Evolutionary conservation across 108 stramenopile species (phyloP).

Genomic region (Fragilariopsis cylindrus): DNA sequence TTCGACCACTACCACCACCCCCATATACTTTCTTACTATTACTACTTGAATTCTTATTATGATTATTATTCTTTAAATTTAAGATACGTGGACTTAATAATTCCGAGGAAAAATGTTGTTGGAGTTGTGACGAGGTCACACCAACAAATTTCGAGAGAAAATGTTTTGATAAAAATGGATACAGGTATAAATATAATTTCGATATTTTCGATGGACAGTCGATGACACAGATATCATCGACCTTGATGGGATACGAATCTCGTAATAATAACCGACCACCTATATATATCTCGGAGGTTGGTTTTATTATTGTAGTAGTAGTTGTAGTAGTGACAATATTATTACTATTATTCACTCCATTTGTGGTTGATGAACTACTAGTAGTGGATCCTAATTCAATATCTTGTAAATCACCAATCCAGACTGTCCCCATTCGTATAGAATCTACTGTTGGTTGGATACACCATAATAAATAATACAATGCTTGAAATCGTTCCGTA

Average conservation of each 20-base stretch:
- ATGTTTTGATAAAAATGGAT: slow-evolving; percentile 18
- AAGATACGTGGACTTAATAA: neutral
- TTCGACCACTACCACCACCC: too few relatives aligned
- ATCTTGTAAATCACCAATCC: slow-evolving; percentile 22
- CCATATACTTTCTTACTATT: too few relatives aligned
- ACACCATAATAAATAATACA: slow-evolving; percentile 19
- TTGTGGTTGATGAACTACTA: too few relatives aligned
- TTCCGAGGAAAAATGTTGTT: slow-evolving; percentile 10
- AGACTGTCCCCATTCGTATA: slow-evolving; percentile 22
- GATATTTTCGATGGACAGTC: slow-evolving; percentile 4
- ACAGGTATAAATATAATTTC: neutral
- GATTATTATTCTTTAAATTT: too few relatives aligned
- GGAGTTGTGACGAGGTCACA: slow-evolving; percentile 6
- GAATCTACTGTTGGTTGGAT: slow-evolving; percentile 23
- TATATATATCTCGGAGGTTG: neutral
- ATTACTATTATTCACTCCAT: too few relatives aligned
- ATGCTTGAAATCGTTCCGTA: slow-evolving; percentile 8
- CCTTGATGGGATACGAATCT: slow-evolving; percentile 31
- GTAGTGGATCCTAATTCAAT: neutral
- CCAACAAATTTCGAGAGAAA: slow-evolving; percentile 15
- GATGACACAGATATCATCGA: slow-evolving; percentile 19
- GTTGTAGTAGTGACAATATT: too few relatives aligned
- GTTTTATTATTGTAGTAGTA: neutral
- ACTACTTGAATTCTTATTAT: too few relatives aligned
- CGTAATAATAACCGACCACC: slow-evolving; percentile 18